Percentiles rank a stretch among this genome's conserved stretches.
Conservation (phyloP, 2,329 filamentous ascomycete species). For the Trichocomaceae sp. region DNA sequence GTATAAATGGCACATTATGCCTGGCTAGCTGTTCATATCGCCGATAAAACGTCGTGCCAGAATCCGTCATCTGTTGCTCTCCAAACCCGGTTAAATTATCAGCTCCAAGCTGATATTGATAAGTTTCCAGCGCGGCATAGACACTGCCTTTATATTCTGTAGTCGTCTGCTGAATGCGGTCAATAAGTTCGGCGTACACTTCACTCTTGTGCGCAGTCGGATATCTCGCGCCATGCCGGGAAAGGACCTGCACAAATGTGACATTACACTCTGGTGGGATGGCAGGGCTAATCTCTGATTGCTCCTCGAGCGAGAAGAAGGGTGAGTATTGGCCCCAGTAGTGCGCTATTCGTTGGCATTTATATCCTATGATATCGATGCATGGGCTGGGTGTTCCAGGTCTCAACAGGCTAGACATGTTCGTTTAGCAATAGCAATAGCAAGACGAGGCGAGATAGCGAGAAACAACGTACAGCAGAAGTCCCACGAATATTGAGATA, state of each 20-base stretch:
- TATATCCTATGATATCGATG: neutral
- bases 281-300: conserved; percentile 55
- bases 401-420: neutral
- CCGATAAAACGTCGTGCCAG: conserved; percentile 67
- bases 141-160: conserved; percentile 50
- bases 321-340: conserved; percentile 86
- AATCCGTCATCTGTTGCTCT: conserved; percentile 63
- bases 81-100: conserved; percentile 66
- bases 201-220: conserved; percentile 64
- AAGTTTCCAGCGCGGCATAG: conserved; percentile 65
- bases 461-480: too few species aligned
- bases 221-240: conserved; percentile 76
- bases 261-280: conserved; percentile 63
- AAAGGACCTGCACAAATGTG: conserved; percentile 74
- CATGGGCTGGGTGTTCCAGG: neutral
- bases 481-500: too few species aligned
- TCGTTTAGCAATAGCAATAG: neutral
- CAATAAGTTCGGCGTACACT: conserved; percentile 58
- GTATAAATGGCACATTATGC: conserved; percentile 59
- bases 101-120: conserved; percentile 62
- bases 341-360: conserved; percentile 47
- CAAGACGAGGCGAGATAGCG: neutral
- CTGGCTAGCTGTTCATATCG: conserved; percentile 61
- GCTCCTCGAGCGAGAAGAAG: conserved; percentile 60
- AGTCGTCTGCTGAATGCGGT: conserved; percentile 56